These are phyloP conservation scores for Fusarium sp. DNA, from an alignment of 2,329 filamentous ascomycete species.

Conservation along the genomic window DNA sequence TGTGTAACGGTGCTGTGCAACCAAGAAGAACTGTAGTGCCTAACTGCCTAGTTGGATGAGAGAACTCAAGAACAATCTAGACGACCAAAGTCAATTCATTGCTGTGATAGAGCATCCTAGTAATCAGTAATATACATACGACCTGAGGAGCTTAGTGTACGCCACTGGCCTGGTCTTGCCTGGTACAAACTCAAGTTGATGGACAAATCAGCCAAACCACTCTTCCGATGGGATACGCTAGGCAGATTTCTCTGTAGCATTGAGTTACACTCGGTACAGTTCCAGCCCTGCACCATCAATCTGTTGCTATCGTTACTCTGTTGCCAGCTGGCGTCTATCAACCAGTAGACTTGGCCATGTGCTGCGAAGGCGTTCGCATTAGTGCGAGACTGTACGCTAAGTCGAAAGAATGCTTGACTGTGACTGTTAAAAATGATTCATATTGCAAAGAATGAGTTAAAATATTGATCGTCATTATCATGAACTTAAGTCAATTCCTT, in stretches of 20 bases:
- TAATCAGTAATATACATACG: too few species aligned
- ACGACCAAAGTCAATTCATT: background rate
- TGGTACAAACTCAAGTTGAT: background rate
- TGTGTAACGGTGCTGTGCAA: constrained; percentile 6
- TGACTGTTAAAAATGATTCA: constrained; percentile 3
- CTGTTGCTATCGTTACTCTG: constrained; percentile 1
- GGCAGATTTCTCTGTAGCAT: too few species aligned
- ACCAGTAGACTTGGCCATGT: constrained; percentile 40
- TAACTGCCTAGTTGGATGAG: background rate
- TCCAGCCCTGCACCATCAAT: background rate
- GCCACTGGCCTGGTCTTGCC: background rate
- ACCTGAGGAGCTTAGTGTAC: too few species aligned
- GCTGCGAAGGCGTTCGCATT: constrained; percentile 41
- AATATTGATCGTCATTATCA: background rate
- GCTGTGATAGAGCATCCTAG: background rate
- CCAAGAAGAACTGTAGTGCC: constrained; percentile 3
- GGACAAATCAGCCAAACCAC: background rate
- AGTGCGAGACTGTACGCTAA: constrained; percentile 28
- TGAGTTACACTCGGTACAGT: background rate
- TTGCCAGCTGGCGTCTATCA: constrained; percentile 10
- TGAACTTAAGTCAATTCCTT: background rate
- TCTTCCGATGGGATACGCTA: too few species aligned
- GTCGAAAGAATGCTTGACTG: constrained; percentile 17
- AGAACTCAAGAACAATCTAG: background rate
- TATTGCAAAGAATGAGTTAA: constrained; percentile 1